These are phyloP conservation scores for Fraxinus americana DNA, from an alignment of 257 asterid genomes.

Conservation along the genomic window DNA sequence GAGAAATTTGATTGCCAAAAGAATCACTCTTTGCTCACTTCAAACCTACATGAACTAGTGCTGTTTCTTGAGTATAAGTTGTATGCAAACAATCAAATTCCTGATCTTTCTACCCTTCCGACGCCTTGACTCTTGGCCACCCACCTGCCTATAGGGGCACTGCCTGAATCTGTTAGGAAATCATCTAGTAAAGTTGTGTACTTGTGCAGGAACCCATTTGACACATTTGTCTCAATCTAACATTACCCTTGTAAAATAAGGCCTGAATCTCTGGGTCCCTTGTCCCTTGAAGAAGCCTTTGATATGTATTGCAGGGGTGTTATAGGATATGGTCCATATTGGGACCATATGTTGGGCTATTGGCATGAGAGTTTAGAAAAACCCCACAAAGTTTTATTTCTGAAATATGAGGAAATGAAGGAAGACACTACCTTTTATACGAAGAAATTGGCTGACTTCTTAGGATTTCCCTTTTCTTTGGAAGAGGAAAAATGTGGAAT, in stretches of 20 bases:
- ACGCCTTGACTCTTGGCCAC: conserved; percentile 46
- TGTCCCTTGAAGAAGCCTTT: background rate
- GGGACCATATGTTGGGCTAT: conserved; percentile 65
- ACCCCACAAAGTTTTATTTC: conserved; percentile 44
- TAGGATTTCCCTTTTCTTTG: conserved; percentile 44
- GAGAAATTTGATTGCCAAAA: background rate
- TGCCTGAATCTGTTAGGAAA: conserved; percentile 34
- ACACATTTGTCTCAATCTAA: conserved; percentile 44
- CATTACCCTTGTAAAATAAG: conserved; percentile 30
- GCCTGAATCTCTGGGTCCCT: conserved; percentile 20
- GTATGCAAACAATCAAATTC: conserved; percentile 24
- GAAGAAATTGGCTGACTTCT: conserved; percentile 46
- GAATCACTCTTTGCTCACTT: conserved; percentile 42
- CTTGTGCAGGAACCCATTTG: conserved; percentile 52
- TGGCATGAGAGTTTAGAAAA: conserved; percentile 41
- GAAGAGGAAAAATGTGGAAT: conserved; percentile 45
- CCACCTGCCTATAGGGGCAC: conserved; percentile 36
- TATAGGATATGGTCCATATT: conserved; percentile 49
- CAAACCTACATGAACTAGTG: conserved; percentile 54
- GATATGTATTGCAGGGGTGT: conserved; percentile 33
- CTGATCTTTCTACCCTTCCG: conserved; percentile 29
- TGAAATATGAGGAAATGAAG: conserved; percentile 61
- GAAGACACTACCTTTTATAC: conserved; percentile 14
- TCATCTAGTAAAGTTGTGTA: conserved; percentile 41
- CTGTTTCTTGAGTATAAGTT: conserved; percentile 51